These are phyloP conservation scores for Phytophthora ramorum DNA, from an alignment of 352 stramenopile genomes.

Conservation along the genomic window DNA sequence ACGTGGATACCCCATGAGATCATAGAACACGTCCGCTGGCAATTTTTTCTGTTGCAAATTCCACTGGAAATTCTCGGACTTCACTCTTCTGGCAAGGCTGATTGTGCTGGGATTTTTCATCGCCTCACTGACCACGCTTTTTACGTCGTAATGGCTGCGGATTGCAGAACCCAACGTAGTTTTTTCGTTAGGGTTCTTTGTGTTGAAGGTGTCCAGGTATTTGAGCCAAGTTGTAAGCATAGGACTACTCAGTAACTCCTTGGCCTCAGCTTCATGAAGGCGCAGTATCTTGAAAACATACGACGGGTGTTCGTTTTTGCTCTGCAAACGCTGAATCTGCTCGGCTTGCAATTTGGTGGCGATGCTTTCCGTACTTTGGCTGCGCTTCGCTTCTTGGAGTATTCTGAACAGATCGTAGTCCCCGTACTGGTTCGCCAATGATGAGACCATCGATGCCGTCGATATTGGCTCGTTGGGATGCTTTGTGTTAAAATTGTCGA, in stretches of 20 bases:
- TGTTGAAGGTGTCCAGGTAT: conserved; percentile 6
- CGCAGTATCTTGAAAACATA: background rate
- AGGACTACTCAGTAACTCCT: background rate
- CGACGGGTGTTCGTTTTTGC: background rate
- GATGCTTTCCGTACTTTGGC: background rate
- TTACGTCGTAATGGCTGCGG: background rate
- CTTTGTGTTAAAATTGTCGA: conserved; percentile 10
- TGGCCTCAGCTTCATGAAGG: background rate
- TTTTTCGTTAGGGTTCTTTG: background rate
- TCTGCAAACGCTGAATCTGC: background rate
- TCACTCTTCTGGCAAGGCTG: background rate
- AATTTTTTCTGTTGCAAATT: too few relatives aligned
- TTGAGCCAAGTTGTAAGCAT: conserved; percentile 1
- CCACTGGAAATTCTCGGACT: background rate
- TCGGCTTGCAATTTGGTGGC: background rate
- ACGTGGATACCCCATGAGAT: background rate
- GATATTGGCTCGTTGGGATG: background rate
- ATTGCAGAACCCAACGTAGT: background rate
- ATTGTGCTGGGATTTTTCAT: background rate
- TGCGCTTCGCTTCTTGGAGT: background rate
- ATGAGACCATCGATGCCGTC: background rate
- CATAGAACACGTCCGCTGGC: background rate
- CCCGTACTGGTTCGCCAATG: background rate
- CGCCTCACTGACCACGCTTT: background rate
- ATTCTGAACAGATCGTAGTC: background rate